Evolutionary conservation across 2,329 filamentous ascomycete genomes (phyloP).

Genomic region (Clarireedia monteithiana): DNA sequence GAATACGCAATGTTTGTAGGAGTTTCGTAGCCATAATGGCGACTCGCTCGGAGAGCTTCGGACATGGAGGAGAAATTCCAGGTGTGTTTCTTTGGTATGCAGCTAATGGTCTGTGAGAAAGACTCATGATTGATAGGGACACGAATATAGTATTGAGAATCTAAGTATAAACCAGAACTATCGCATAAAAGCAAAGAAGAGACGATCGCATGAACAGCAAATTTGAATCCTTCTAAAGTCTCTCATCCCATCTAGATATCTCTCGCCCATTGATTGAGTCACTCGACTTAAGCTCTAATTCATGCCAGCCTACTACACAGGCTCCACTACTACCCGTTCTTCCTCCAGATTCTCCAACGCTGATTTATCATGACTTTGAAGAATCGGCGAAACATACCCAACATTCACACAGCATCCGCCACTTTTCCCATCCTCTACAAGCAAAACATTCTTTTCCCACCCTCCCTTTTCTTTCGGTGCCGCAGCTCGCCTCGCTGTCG

Average conservation of each 20-base stretch:
- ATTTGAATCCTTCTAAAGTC: too few species aligned
- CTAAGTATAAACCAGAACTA: too few species aligned
- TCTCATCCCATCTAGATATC: too few species aligned
- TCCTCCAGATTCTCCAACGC: too few species aligned
- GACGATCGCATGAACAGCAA: too few species aligned
- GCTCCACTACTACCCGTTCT: too few species aligned
- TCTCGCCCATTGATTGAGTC: background rate
- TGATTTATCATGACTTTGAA: background rate
- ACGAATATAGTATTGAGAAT: too few species aligned
- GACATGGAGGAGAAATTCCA: slow-evolving; percentile 43
- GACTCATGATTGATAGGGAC: background rate
- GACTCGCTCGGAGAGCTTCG: slow-evolving; percentile 37
- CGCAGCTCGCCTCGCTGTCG: slow-evolving; percentile 39
- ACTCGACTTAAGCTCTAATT: too few species aligned
- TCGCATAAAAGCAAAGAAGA: too few species aligned
- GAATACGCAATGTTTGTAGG: slow-evolving; percentile 35
- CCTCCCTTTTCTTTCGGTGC: slow-evolving; percentile 29
- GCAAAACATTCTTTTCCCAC: slow-evolving; percentile 42
- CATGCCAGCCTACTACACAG: too few species aligned
- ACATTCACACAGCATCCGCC: slow-evolving; percentile 46
- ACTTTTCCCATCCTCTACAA: slow-evolving; percentile 40
- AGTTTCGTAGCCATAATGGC: slow-evolving; percentile 40
- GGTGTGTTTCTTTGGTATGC: slow-evolving; percentile 45
- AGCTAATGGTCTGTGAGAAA: slow-evolving; percentile 28
- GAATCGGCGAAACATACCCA: slow-evolving; percentile 32